These are phyloP conservation scores for Aplosporella prunicola DNA, from an alignment of 2,329 filamentous ascomycete genomes.

Conservation along the genomic window DNA sequence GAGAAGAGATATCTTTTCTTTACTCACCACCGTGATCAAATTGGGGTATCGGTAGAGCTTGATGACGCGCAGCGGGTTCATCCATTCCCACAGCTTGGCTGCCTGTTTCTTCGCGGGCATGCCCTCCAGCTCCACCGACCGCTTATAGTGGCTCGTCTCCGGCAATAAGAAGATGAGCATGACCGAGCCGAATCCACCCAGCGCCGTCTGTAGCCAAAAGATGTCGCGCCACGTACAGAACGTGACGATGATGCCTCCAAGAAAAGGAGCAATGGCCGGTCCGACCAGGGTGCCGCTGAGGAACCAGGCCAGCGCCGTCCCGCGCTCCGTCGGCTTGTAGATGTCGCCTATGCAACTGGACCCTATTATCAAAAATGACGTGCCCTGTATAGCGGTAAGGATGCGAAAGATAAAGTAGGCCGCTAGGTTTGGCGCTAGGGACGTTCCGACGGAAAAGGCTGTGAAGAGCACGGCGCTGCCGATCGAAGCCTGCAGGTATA, in stretches of 20 bases:
- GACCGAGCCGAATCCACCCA: conserved; percentile 51
- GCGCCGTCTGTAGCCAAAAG: conserved; percentile 66
- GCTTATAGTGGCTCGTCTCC: conserved; percentile 61
- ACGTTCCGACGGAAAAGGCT: conserved; percentile 60
- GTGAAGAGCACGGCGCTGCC: conserved; percentile 55
- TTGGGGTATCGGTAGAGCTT: conserved; percentile 60
- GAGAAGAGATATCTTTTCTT: neutral
- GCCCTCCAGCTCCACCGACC: conserved; percentile 51
- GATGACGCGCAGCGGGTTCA: conserved; percentile 57
- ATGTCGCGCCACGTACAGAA: conserved; percentile 64
- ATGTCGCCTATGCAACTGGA: conserved; percentile 56
- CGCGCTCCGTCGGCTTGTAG: conserved; percentile 53
- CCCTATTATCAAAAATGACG: conserved; percentile 63
- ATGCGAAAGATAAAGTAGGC: conserved; percentile 67
- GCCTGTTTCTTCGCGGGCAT: conserved; percentile 42
- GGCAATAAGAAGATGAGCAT: conserved; percentile 59
- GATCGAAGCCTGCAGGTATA: conserved; percentile 42
- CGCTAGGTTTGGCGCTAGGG: conserved; percentile 59
- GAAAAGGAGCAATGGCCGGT: conserved; percentile 59
- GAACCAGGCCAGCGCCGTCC: conserved; percentile 66
- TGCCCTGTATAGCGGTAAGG: conserved; percentile 65
- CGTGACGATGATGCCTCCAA: conserved; percentile 69
- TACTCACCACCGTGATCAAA: conserved; percentile 41
- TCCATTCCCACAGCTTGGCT: conserved; percentile 49
- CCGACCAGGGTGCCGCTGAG: conserved; percentile 62